phyloP scores from a whole-genome alignment of 306 rosid species.

The Quercus variabilis region DNA sequence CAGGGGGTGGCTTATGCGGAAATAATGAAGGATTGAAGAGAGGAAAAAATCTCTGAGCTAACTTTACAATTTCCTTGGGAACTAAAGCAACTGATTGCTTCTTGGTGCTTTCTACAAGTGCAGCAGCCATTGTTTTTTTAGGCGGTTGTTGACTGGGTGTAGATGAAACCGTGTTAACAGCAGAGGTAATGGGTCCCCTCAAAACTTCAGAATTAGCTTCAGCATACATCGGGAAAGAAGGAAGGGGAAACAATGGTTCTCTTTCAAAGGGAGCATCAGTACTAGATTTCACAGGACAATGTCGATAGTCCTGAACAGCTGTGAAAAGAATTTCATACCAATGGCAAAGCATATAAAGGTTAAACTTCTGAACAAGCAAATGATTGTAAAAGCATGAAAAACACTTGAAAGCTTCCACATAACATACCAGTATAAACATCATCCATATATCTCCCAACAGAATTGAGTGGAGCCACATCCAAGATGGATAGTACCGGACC shows the following conservation, averaged over 20 bases:
- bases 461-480: conserved; percentile 78
- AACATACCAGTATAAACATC: conserved; percentile 65
- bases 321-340: conserved; percentile 40
- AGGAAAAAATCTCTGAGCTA: conserved; percentile 66
- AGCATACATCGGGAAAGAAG: conserved; percentile 31
- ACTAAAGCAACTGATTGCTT: conserved; percentile 90
- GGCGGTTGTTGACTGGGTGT: conserved; percentile 51
- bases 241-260: conserved; percentile 78
- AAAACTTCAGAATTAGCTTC: conserved; percentile 44
- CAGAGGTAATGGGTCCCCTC: conserved; percentile 31
- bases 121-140: conserved; percentile 88
- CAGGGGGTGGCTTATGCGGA: conserved; percentile 86
- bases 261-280: conserved; percentile 48
- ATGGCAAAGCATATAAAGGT: conserved; percentile 27
- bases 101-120: conserved; percentile 88
- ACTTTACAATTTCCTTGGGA: conserved; percentile 72
- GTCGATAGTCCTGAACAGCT: conserved; percentile 68
- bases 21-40: conserved; percentile 79
- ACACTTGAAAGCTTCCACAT: conserved; percentile 18
- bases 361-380: conserved; percentile 26
- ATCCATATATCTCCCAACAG: conserved; percentile 57
- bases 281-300: conserved; percentile 53
- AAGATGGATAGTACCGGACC: conserved; percentile 62
- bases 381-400: conserved; percentile 21
- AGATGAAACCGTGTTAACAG: conserved; percentile 33